Conservation (phyloP, 2,329 filamentous ascomycete species). For the Pseudopyricularia javanii region DNA sequence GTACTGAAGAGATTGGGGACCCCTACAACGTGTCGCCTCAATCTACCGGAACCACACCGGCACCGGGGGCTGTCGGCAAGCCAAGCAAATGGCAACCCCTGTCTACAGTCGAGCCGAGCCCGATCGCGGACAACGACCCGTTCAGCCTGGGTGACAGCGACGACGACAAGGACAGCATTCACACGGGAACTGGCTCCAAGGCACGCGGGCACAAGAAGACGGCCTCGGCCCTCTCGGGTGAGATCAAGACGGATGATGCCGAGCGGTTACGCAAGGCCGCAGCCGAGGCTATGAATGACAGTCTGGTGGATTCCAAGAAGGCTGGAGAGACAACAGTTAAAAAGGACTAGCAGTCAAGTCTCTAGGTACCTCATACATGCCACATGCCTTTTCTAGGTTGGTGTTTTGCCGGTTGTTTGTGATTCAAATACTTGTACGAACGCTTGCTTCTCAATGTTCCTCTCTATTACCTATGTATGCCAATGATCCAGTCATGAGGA, state of each 20-base stretch:
- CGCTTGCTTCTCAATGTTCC: no score
- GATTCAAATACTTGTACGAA: background rate
- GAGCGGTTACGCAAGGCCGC: slow-evolving; percentile 14
- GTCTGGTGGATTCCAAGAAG: slow-evolving; percentile 12
- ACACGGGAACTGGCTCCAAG: slow-evolving; percentile 21
- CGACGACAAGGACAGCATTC: slow-evolving; percentile 62
- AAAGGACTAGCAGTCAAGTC: background rate
- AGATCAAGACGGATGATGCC: slow-evolving; percentile 8
- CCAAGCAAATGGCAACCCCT: slow-evolving; percentile 96
- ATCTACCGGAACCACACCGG: slow-evolving; percentile 29
- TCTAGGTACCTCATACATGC: background rate
- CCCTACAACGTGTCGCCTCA: slow-evolving; percentile 57
- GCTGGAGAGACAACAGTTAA: slow-evolving; percentile 1
- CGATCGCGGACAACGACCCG: slow-evolving; percentile 82
- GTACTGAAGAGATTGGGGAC: slow-evolving; percentile 65
- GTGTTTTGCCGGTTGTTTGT: background rate
- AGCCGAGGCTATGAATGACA: slow-evolving; percentile 14
- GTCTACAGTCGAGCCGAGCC: slow-evolving; percentile 71
- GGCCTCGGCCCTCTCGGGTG: slow-evolving; percentile 1
- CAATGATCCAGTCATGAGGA: no score
- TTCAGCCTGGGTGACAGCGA: slow-evolving; percentile 95
- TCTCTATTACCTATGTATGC: no score
- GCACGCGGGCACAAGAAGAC: slow-evolving; percentile 1
- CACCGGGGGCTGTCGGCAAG: slow-evolving; percentile 44
- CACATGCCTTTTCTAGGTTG: background rate